Percentiles rank a stretch among this genome's conserved stretches.
phyloP scores from a whole-genome alignment of 306 rosid species.

The Potentilla sterilis region DNA sequence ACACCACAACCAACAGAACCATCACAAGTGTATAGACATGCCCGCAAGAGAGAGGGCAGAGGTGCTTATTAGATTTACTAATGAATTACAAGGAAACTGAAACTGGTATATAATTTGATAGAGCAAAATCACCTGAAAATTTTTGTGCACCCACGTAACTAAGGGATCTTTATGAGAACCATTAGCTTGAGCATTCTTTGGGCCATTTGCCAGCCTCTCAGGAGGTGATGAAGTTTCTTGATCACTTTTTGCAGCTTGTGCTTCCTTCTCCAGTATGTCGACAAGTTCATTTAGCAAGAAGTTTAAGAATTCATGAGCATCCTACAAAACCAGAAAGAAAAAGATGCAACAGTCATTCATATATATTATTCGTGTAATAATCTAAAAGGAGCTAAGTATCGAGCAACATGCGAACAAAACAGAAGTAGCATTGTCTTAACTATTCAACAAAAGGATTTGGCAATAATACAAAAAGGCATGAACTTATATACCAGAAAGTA shows the following conservation, averaged over 20 bases:
- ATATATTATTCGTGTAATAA: background rate
- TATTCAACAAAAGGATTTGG: background rate
- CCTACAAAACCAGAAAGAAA: constrained; percentile 53
- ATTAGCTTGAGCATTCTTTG: constrained; percentile 61
- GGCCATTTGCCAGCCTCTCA: constrained; percentile 73
- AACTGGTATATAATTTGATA: constrained; percentile 22
- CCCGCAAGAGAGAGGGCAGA: background rate
- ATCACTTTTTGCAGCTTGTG: constrained; percentile 74
- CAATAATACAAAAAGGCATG: constrained; percentile 9
- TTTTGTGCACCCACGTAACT: constrained; percentile 98
- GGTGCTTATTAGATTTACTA: background rate
- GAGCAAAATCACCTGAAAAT: constrained; percentile 81
- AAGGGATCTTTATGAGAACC: constrained; percentile 82
- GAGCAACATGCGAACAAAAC: background rate
- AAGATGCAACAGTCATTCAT: constrained; percentile 9
- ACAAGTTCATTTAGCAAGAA: constrained; percentile 97
- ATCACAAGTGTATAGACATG: background rate
- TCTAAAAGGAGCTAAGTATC: background rate
- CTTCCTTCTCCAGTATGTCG: constrained; percentile 97
- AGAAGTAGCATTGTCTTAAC: constrained; percentile 1
- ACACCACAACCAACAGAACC: background rate
- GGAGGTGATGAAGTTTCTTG: constrained; percentile 71
- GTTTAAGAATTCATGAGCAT: constrained; percentile 98
- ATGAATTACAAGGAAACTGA: constrained; percentile 18
- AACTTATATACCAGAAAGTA: constrained; percentile 1